Percentiles rank a stretch among this genome's conserved stretches.
Evolutionary conservation across 768 basidiomycete genomes (phyloP).

Genomic region (Lyophyllum shimeji): DNA sequence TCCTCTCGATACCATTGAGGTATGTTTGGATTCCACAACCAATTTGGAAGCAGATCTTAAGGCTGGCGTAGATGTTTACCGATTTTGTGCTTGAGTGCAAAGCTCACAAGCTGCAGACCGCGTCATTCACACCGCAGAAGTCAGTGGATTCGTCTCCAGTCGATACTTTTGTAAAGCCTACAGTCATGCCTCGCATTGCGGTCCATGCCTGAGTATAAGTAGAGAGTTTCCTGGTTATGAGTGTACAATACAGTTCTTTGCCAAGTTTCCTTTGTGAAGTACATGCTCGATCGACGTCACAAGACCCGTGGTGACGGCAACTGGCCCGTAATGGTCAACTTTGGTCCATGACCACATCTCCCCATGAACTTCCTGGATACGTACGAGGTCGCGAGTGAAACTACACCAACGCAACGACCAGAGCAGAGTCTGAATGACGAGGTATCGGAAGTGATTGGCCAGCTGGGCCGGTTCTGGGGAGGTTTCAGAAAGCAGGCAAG

Average conservation of each 20-base stretch:
- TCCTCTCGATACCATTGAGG: conserved; percentile 98
- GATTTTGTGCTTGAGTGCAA: conserved; percentile 87
- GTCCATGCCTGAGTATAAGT: conserved; percentile 14
- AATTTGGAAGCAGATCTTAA: not conserved
- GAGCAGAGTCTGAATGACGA: conserved; percentile 78
- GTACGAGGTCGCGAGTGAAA: conserved; percentile 54
- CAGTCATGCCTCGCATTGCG: conserved; percentile 9
- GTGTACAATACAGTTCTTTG: conserved; percentile 10
- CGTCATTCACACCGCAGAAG: conserved; percentile 9
- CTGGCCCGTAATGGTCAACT: not conserved
- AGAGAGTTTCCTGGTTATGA: conserved; percentile 8
- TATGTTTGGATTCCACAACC: conserved; percentile 30
- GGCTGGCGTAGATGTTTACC: conserved; percentile 75
- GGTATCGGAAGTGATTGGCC: conserved; percentile 86
- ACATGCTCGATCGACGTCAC: conserved; percentile 6
- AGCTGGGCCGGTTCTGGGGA: conserved; percentile 86
- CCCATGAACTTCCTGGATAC: conserved; percentile 77
- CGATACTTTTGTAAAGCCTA: conserved; percentile 7
- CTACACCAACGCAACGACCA: conserved; percentile 46
- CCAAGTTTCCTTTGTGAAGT: no score
- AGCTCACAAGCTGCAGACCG: conserved; percentile 43
- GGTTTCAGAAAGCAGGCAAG: conserved; percentile 86
- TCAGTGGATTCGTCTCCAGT: not conserved
- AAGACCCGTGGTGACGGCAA: not conserved
- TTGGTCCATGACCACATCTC: not conserved